Base-by-base conservation (phyloP, 108 stramenopile genomes). In the Conticribra guillardii region DNA sequence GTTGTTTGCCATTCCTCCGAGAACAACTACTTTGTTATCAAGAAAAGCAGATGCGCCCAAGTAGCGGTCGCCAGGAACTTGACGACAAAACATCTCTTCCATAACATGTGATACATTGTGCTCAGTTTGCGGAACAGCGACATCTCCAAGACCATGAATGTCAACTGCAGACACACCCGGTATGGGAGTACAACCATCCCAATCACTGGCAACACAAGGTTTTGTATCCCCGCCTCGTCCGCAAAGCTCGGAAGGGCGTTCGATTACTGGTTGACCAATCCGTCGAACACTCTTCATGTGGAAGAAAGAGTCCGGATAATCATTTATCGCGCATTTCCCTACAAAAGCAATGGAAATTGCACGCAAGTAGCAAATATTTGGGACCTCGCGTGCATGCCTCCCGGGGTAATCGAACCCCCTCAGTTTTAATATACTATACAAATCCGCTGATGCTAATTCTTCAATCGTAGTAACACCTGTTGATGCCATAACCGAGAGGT, bases 151-250 rank as follows among this genome's bases (percentile, higher is more conserved):
- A 32, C 85, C 85, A 54, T 64, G 58, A 32, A 86, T 70, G 33
- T 86, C 67, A 14, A 86, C 69, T 17, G 55, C 24, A 11, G 57
- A 50, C 0, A 60, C 37, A 16, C 37, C 80, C 7, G 55, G 5
- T 26, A 85, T 76, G 32, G 74, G 69, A 15, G 53, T 58, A 74
- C 85, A 86, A 32, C 85, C 85, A 73, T 86, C 77, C 85, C 85
- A 86, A 45, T 77, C 64, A 21, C 45, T 46, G 48, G 18, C 30
- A 0, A 48, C 63, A 41, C 80, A 81, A 28, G 74, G 70, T 28
- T 71, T 71, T 50, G 64, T 46, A 24, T 66, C 63, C 2, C 57
- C 74, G 59, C 65, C 73, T 68, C 71, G 23, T 44, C 81, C 78
- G 29, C 78, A 79, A 0, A 61, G 2, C 21, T 49, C 19, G 3